Conservation (phyloP, 371 early-diverging fungal species). For the Basidiobolus meristosporus region DNA sequence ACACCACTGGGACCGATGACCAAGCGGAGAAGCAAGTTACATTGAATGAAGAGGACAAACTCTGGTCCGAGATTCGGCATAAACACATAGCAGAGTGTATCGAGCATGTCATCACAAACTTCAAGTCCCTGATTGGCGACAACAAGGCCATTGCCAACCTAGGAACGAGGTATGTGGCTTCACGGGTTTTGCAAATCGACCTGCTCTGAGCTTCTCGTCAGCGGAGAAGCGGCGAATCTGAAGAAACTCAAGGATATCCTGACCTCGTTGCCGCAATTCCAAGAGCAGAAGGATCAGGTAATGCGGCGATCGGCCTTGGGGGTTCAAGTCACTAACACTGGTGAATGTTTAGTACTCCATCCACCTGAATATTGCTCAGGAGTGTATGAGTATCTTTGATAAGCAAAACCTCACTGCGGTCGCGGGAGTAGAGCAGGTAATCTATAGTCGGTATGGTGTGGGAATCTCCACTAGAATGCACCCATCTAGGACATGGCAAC, state of each 20-base stretch:
- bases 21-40: conserved; percentile 25
- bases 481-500: too few species aligned
- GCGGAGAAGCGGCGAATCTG: conserved; percentile 30
- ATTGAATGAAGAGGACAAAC: conserved; percentile 47
- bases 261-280: conserved; percentile 78
- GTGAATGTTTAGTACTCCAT: conserved; percentile 54
- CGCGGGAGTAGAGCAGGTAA: conserved; percentile 68
- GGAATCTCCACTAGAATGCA: too few species aligned
- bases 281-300: conserved; percentile 69
- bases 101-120: conserved; percentile 53
- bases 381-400: conserved; percentile 67
- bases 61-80: conserved; percentile 72
- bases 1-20: conserved; percentile 15
- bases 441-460: too few species aligned
- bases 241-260: conserved; percentile 81
- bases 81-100: conserved; percentile 85
- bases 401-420: conserved; percentile 43
- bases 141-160: too few species aligned
- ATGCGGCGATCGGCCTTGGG: background rate
- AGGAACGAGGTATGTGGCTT: too few species aligned
- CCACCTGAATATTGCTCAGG: conserved; percentile 81
- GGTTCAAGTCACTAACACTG: background rate
- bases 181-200: too few species aligned
- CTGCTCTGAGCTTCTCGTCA: too few species aligned
- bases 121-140: conserved; percentile 52